Base-by-base conservation (phyloP, 2,329 filamentous ascomycete species). In the Chrysosporium queenslandicum region DNA sequence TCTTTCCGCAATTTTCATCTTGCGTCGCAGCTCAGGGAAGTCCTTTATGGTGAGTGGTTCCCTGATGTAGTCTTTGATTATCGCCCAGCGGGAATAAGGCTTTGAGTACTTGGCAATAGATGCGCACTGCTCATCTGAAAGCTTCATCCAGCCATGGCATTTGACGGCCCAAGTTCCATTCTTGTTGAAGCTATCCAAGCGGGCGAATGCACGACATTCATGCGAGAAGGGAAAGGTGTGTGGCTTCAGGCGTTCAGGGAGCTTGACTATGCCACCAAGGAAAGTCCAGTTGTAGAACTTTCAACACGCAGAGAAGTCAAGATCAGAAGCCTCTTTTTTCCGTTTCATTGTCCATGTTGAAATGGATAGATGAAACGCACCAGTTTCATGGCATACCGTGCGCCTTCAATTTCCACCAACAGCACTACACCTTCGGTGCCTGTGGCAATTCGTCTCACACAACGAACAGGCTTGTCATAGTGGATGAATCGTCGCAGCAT, bases 111-210 rank as follows among this genome's bases (percentile, higher is more conserved):
- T 45, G 14, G 23, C 20, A 36, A 49, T 32, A 25, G 14, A 16
- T 23, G 30, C 41, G 11, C 49, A 36, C 20, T 56, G 55, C 2
- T 48, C 27, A 46, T 54, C 43, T 29, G 30, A 45, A 16, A 56
- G 55, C 41, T 53, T 54, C 11, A 56, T 52, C 55, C 52, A 56
- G 5, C 53, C 55, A 29, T 56, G 45, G 25, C 55, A 56, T 50
- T 55, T 54, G 16, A 55, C 55, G 7, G 55, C 55, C 52, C 52
- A 56, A 16, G 53, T 56, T 16, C 55, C 53, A 34, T 56, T 56
- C 27, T 56, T 4, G 4, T 49, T 45, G n/a, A 54, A 25, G 30
- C 52, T 53, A 37, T 55, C 52, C 5, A 56, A 39, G 32, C 53
- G 52, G 25, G 52, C 55, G 29, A 56, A 56, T 23, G 55, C 52